Evolutionary conservation across 176 grass and related monocot species (phyloP), one percentile per base, ranked within the genome.

Genomic region (Otatea glauca): DNA sequence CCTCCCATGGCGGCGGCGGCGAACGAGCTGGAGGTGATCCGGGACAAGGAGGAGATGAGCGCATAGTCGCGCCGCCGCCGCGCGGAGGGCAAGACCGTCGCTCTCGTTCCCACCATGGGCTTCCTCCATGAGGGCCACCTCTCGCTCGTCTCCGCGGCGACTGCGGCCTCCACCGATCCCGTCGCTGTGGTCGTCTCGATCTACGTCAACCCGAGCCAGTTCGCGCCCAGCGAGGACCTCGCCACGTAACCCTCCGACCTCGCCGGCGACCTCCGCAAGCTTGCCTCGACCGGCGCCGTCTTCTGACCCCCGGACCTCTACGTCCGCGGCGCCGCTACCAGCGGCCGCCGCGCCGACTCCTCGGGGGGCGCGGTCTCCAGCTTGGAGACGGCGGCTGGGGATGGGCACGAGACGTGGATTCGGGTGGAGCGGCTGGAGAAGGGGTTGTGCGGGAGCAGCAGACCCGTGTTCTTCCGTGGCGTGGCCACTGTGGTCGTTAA

Each of bases 71-170:
- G 92, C 16, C 76, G 70, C 70, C 82, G 71, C 13, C 91, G 89
- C 23, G 87, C 62, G 4, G 81, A 93, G 68, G 95, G 95, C 45
- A 92, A 84, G 75, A 59, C 75, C 29, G 16, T 98, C 1, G 93
- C 88, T 2, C 60, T 98, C 0, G 93, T 98, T 9, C 96, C 96
- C 81, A 98, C 96, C 65, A 95, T 98, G 96, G 96, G 96, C 32
- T 98, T 90, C 77, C 96, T 96, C 58, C 96, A 96, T 50, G 83
- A 90, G 37, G 96, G 96, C 13, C 96, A 98, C 89, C 91, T 98
- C 62, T 87, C 96, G 1, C 96, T 98, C 65, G 0, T 94, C 44
- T 81, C 85, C 29, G 18, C 65, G 3, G 95, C 92, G 11, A 44
- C 37, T 37, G 89, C 88, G 27, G 37, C 89, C 65, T 27, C 67